Conservation (phyloP, 2,329 filamentous ascomycete species). For the Colletotrichum neosansevieriae region DNA sequence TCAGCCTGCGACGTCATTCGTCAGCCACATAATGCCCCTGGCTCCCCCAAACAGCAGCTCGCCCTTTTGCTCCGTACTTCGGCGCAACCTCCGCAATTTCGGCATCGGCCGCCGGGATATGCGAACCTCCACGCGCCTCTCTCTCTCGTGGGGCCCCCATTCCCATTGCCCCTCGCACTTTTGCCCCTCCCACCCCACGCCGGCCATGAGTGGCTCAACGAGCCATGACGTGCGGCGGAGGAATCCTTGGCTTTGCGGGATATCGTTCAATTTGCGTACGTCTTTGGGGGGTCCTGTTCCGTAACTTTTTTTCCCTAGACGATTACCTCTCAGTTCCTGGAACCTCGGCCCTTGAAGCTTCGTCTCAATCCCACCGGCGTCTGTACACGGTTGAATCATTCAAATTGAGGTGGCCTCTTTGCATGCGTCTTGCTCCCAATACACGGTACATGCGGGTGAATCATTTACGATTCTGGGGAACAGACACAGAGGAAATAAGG, state of each 20-base stretch:
- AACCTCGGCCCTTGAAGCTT: not conserved
- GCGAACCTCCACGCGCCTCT: not conserved
- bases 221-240: constrained; percentile 24
- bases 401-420: not conserved
- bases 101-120: constrained; percentile 33
- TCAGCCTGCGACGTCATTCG: constrained; percentile 1
- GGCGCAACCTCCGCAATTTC: constrained; percentile 26
- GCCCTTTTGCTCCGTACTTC: constrained; percentile 21
- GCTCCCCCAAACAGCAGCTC: not conserved
- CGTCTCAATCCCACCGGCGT: too few relatives aligned
- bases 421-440: too few relatives aligned
- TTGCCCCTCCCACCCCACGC: constrained; percentile 14
- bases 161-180: not conserved
- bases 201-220: constrained; percentile 4
- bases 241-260: constrained; percentile 9
- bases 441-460: too few relatives aligned
- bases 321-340: not conserved
- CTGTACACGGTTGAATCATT: not conserved
- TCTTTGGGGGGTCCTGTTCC: not conserved
- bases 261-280: not conserved
- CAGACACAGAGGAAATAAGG: too few relatives aligned
- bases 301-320: not conserved
- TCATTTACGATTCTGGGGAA: too few relatives aligned
- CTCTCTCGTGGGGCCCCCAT: not conserved
- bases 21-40: not conserved